These are phyloP conservation scores for Lichtheimia corymbifera DNA, from an alignment of 371 early-diverging fungal genomes.

Conservation along the genomic window DNA sequence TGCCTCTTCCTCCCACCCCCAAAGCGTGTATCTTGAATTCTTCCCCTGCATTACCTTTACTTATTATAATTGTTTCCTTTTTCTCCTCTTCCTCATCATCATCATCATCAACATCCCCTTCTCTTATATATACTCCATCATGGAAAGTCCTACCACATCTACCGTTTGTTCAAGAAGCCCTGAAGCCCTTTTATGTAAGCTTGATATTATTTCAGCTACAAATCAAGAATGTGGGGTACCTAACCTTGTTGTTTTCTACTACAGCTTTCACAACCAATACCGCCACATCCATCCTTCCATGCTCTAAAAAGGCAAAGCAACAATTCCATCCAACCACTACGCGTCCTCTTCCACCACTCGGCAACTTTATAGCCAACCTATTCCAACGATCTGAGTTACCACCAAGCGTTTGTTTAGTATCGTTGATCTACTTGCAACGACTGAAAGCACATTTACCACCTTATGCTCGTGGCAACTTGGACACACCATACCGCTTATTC, in stretches of 20 bases:
- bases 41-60: background rate
- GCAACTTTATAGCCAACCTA: slow-evolving; percentile 44
- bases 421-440: slow-evolving; percentile 72
- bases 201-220: background rate
- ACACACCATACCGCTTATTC: slow-evolving; percentile 76
- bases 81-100: background rate
- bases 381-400: slow-evolving; percentile 43
- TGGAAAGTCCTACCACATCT: slow-evolving; percentile 24
- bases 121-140: slow-evolving; percentile 6
- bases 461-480: slow-evolving; percentile 71
- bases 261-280: slow-evolving; percentile 47
- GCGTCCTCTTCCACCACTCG: slow-evolving; percentile 34
- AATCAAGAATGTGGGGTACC: background rate
- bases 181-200: slow-evolving; percentile 48
- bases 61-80: background rate
- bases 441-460: slow-evolving; percentile 65
- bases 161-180: slow-evolving; percentile 52
- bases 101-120: slow-evolving; percentile 4
- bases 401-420: slow-evolving; percentile 58
- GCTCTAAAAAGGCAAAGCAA: slow-evolving; percentile 24
- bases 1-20: background rate
- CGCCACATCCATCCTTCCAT: slow-evolving; percentile 46
- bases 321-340: background rate
- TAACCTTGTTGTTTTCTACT: background rate
- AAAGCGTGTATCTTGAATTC: background rate